A percentile compares a stretch with the other conserved stretches of the same genome.
Conservation (phyloP, 495 filamentous ascomycete species). For the Filosporella fistucella region DNA sequence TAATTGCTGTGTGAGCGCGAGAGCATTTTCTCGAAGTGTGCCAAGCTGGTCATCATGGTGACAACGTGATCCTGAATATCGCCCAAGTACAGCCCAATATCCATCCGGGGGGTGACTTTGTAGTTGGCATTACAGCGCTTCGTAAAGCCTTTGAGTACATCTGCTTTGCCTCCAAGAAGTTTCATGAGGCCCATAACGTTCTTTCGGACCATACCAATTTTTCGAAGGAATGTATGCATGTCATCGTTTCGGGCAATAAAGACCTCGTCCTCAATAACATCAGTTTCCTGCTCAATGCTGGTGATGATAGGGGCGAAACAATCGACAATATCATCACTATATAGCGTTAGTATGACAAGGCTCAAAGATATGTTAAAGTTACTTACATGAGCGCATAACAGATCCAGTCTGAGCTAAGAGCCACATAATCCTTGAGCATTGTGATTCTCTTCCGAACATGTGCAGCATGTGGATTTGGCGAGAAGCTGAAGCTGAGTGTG, state of each 20-base stretch:
- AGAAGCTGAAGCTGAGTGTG: slow-evolving; percentile 88
- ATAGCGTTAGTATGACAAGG: slow-evolving; percentile 22
- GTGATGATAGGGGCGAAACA: slow-evolving; percentile 86
- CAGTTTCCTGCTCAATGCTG: slow-evolving; percentile 81
- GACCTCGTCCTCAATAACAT: slow-evolving; percentile 90
- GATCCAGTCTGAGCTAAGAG: slow-evolving; percentile 93
- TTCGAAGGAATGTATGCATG: slow-evolving; percentile 76
- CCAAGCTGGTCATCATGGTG: slow-evolving; percentile 95
- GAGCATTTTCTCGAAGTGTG: slow-evolving; percentile 96
- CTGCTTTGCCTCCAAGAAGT: slow-evolving; percentile 90
- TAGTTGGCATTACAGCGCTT: slow-evolving; percentile 98
- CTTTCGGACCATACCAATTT: slow-evolving; percentile 86
- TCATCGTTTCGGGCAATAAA: slow-evolving; percentile 88
- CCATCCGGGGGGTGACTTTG: slow-evolving; percentile 86
- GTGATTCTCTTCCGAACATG: slow-evolving; percentile 91
- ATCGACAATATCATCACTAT: slow-evolving; percentile 93
- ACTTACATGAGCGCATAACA: slow-evolving; percentile 96
- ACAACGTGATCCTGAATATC: slow-evolving; percentile 99
- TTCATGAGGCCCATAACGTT: slow-evolving; percentile 92
- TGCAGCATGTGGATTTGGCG: slow-evolving; percentile 73
- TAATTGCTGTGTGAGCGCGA: slow-evolving; percentile 95
- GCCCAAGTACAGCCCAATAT: slow-evolving; percentile 91
- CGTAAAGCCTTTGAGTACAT: slow-evolving; percentile 94
- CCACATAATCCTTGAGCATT: slow-evolving; percentile 87
- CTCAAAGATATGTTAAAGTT: background rate